Evolutionary conservation across 495 filamentous ascomycete species (phyloP), one percentile per base, ranked within the genome.

Genomic region (Cudoniella acicularis): DNA sequence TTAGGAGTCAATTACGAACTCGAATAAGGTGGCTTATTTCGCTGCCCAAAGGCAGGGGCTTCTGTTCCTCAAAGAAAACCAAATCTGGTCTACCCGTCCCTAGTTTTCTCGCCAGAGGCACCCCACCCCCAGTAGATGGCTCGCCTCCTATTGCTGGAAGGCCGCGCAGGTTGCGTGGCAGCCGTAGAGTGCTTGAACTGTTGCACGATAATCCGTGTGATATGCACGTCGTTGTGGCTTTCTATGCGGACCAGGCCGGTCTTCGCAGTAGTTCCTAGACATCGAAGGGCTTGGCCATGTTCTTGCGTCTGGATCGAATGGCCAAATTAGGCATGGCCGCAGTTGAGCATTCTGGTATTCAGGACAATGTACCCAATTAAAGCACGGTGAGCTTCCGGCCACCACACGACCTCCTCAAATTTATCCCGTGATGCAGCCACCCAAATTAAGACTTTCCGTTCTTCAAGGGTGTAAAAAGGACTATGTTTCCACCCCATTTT

Each of bases 241-340:
- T 6, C 30, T 13, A 4, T 36, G 13, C 30, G 30, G 6, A 13
- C 13, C 6, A 6, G 13, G 13, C 30, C 30, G 6, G 4, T 36
- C 13, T 36, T 36, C 30, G 30, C 13, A 36, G 30, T 13, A 6
- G 30, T 36, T 36, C 30, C 30, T 36, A 13, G 13, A 13, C 13
- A 13, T 36, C 6, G 30, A 36, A 36, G 30, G 13, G 4, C 30
- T 4, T 36, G 30, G 13, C 11, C 43, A 3, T 21, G 4, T n/a
- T 46, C 8, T 9, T 16, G 17, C 11, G 40, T 36, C 62, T 54
- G 62, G 62, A 64, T 64, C 62, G 54, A 23, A 58, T 58, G 56
- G 27, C 62, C 46, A n/a, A 10, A 57, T 64, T 54, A 10, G 62
- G 62, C 9, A 63, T 59, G 36, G 53, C n/a, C 26, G 26, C 16